phyloP scores from a whole-genome alignment of 192 early-diverging fungal species.

The Mycoemilia scoparia region DNA sequence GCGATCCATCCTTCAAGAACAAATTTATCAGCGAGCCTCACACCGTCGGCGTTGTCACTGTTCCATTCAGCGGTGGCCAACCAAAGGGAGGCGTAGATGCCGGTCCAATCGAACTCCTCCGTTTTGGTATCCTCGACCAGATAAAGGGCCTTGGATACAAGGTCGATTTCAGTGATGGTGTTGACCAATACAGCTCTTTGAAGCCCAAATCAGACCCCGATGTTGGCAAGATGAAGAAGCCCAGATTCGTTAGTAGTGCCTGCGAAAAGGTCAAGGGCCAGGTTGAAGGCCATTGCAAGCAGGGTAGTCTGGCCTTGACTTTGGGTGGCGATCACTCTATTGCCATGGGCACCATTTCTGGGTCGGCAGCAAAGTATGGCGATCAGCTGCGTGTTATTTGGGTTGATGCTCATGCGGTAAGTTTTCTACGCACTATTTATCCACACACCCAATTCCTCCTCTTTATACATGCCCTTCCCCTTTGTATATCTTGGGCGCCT shows the following conservation, averaged over 20 bases:
- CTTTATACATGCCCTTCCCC: neutral
- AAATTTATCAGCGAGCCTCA: constrained; percentile 39
- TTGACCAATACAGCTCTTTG: constrained; percentile 49
- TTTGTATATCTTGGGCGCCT: too few species aligned
- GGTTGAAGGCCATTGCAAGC: constrained; percentile 39
- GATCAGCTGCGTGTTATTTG: constrained; percentile 75
- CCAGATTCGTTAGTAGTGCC: constrained; percentile 62
- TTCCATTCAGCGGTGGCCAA: constrained; percentile 59
- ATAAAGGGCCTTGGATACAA: constrained; percentile 61
- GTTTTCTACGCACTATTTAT: too few species aligned
- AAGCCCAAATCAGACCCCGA: constrained; percentile 50
- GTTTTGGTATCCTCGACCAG: constrained; percentile 72
- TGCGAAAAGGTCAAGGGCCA: constrained; percentile 42
- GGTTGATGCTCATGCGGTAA: constrained; percentile 90
- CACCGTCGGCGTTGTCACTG: constrained; percentile 54
- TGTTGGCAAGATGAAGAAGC: constrained; percentile 66
- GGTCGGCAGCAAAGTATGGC: constrained; percentile 51
- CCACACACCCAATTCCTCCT: neutral
- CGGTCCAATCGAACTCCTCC: constrained; percentile 65
- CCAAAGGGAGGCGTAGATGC: constrained; percentile 77
- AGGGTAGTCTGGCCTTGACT: constrained; percentile 69
- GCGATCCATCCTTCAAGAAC: too few species aligned
- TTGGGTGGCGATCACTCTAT: constrained; percentile 93
- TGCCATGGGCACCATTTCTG: constrained; percentile 76
- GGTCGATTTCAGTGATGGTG: constrained; percentile 50